phyloP scores from a whole-genome alignment of 352 stramenopile genomes.

The Phytophthora quininea region DNA sequence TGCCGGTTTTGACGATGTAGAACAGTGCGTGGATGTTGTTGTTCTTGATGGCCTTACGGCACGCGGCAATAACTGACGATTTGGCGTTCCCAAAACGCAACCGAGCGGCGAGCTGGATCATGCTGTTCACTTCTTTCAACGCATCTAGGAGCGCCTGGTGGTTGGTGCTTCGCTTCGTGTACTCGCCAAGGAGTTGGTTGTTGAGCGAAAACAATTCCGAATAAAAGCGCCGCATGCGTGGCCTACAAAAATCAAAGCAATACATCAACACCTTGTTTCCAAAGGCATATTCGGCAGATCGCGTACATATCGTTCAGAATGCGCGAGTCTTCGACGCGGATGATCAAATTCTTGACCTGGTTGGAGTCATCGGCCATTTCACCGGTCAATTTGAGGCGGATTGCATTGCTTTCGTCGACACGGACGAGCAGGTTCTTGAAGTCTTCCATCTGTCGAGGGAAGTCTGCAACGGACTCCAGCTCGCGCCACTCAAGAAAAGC shows the following conservation, averaged over 20 bases:
- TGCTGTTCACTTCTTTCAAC: slow-evolving; percentile 93
- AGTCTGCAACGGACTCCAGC: slow-evolving; percentile 85
- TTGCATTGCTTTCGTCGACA: slow-evolving; percentile 89
- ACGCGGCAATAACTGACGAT: slow-evolving; percentile 80
- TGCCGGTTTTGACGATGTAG: slow-evolving; percentile 87
- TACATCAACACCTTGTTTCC: too few relatives aligned
- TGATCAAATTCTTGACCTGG: slow-evolving; percentile 91
- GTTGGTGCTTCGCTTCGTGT: slow-evolving; percentile 93
- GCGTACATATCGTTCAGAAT: slow-evolving; percentile 93
- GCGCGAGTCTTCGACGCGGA: slow-evolving; percentile 91
- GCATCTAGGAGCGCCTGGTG: slow-evolving; percentile 90
- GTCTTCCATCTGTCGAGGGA: slow-evolving; percentile 87
- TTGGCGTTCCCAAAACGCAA: slow-evolving; percentile 89
- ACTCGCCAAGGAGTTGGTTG: slow-evolving; percentile 90
- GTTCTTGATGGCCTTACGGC: slow-evolving; percentile 90
- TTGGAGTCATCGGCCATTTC: slow-evolving; percentile 95
- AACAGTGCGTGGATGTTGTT: slow-evolving; percentile 89
- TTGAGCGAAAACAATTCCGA: slow-evolving; percentile 92
- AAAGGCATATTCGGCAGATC: neutral
- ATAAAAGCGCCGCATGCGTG: slow-evolving; percentile 87
- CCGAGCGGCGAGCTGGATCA: slow-evolving; percentile 90
- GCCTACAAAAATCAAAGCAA: slow-evolving; percentile 29
- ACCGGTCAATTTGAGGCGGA: slow-evolving; percentile 89
- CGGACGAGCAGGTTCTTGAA: slow-evolving; percentile 77
- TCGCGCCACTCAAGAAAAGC: slow-evolving; percentile 84